phyloP scores from a whole-genome alignment of 23 red algal genomes.

The Agarophyton chilense region DNA sequence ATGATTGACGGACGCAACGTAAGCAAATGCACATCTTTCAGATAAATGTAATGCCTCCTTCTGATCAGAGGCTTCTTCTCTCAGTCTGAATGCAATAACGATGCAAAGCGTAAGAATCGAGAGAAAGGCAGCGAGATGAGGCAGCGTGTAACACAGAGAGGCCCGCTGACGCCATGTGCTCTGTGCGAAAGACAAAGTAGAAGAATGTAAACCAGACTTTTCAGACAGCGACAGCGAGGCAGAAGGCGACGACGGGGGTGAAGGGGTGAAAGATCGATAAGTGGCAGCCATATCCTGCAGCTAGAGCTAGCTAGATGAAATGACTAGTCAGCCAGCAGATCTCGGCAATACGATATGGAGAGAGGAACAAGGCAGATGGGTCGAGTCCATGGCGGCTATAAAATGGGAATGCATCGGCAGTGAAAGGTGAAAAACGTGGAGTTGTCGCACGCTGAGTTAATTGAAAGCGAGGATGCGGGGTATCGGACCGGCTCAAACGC shows the following conservation, averaged over 20 bases:
- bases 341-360: background rate
- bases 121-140: constrained; percentile 43
- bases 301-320: background rate
- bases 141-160: constrained; percentile 40
- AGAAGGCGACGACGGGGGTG: background rate
- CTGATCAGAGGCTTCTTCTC: constrained; percentile 10
- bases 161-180: constrained; percentile 20
- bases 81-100: background rate
- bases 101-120: constrained; percentile 15
- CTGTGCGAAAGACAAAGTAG: background rate
- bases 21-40: constrained; percentile 52
- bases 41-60: background rate
- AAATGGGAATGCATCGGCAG: background rate
- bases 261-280: background rate
- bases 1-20: constrained; percentile 36
- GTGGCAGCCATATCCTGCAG: background rate
- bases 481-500: background rate
- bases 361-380: background rate
- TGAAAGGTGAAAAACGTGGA: background rate
- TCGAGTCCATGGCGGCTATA: background rate
- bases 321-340: background rate
- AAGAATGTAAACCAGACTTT: background rate
- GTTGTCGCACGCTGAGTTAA: background rate
- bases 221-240: background rate
- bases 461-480: background rate